Evolutionary conservation across 2,329 filamentous ascomycete genomes (phyloP).

Genomic region (Teratosphaeria nubilosa): DNA sequence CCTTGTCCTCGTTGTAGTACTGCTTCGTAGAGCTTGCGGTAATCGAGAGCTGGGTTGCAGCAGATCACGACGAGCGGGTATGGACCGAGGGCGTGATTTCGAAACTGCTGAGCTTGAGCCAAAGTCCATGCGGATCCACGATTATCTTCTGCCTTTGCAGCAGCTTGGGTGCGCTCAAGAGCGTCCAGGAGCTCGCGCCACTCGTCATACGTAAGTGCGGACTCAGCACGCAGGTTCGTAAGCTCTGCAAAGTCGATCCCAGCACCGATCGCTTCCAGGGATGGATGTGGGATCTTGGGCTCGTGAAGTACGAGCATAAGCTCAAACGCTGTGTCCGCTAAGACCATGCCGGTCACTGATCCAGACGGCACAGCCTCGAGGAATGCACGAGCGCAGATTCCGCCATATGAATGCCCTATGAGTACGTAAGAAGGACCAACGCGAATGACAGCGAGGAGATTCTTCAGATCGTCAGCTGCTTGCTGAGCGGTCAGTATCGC

Average conservation of each 20-base stretch:
- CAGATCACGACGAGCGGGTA: not conserved
- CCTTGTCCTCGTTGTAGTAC: not conserved
- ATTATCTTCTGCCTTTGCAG: not conserved
- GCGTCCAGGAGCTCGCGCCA: not conserved
- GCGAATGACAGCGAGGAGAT: not conserved
- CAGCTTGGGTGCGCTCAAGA: not conserved
- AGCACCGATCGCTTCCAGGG: not conserved
- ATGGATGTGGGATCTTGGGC: not conserved
- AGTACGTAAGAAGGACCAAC: not conserved
- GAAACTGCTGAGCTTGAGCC: not conserved
- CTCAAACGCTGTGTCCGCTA: not conserved
- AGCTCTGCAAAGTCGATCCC: not conserved
- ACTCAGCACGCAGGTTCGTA: not conserved
- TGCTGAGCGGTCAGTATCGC: not conserved
- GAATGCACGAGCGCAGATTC: not conserved
- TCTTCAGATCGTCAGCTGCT: not conserved
- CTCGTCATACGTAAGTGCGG: not conserved
- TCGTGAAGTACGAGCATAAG: not conserved
- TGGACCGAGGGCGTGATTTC: not conserved
- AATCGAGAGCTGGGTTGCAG: not conserved
- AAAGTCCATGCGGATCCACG: not conserved
- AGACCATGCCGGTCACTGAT: not conserved
- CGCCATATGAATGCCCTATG: not conserved
- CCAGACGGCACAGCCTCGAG: not conserved
- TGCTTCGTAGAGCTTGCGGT: not conserved